These are phyloP conservation scores for Geranium rotundifolium DNA, from an alignment of 345 rosid species.

Conservation along the genomic window DNA sequence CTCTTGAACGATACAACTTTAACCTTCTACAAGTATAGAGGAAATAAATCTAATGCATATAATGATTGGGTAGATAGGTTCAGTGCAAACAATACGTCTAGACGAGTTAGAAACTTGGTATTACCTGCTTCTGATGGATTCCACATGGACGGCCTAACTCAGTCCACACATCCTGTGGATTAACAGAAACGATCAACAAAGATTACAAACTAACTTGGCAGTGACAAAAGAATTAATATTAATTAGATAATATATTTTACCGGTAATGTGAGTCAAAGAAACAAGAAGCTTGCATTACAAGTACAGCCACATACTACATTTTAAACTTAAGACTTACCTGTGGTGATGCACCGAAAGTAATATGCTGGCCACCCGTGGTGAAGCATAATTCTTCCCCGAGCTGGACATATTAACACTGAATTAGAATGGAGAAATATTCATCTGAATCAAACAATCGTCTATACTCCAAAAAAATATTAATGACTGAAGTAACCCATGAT, in stretches of 20 bases:
- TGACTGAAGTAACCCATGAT: background rate
- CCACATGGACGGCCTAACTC: constrained; percentile 98
- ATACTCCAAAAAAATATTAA: background rate
- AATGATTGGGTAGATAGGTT: background rate
- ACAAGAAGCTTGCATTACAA: background rate
- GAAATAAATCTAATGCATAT: background rate
- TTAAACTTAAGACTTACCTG: constrained; percentile 38
- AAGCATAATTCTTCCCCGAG: constrained; percentile 79
- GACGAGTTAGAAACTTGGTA: background rate
- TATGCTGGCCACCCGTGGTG: constrained; percentile 75
- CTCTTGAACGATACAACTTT: too few relatives aligned
- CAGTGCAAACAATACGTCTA: background rate
- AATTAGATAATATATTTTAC: too few relatives aligned
- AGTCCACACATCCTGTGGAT: constrained; percentile 88
- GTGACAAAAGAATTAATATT: background rate
- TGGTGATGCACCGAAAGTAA: constrained; percentile 95
- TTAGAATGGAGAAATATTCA: constrained; percentile 3
- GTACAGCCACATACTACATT: background rate
- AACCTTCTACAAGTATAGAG: too few relatives aligned
- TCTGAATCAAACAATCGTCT: background rate
- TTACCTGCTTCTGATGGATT: constrained; percentile 93
- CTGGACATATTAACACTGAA: constrained; percentile 23
- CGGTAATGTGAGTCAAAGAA: background rate
- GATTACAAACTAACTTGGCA: background rate
- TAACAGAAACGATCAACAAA: constrained; percentile 1